Percentiles rank a stretch among this genome's conserved stretches.
phyloP scores from a whole-genome alignment of 352 stramenopile genomes.

The Ophiocytium majus region DNA sequence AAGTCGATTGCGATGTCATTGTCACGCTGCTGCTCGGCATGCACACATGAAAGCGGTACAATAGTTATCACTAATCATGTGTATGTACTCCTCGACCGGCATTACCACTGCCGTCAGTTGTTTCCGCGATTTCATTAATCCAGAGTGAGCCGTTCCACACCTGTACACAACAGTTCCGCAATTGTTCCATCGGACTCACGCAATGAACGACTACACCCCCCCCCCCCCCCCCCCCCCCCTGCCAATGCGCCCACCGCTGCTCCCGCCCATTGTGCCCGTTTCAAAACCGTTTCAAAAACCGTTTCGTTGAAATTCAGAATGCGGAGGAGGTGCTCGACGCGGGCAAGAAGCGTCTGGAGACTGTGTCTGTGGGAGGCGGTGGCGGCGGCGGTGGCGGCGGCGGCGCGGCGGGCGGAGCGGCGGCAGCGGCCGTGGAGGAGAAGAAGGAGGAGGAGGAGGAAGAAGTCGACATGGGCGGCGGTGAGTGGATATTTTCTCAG shows the following conservation, averaged over 20 bases:
- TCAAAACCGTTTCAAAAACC: neutral
- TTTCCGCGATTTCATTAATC: neutral
- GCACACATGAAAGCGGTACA: neutral
- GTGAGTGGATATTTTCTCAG: conserved; percentile 60
- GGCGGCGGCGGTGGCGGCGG: conserved; percentile 27
- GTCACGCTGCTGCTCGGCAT: neutral
- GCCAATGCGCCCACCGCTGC: neutral
- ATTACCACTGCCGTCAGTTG: neutral
- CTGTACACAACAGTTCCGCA: neutral
- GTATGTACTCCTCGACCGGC: neutral
- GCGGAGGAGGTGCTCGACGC: conserved; percentile 26
- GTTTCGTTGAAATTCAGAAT: neutral
- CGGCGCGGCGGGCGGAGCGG: neutral
- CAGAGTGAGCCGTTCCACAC: neutral
- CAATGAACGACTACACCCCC: neutral
- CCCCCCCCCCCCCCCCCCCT: neutral
- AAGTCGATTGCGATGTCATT: no score
- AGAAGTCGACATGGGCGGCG: conserved; percentile 57
- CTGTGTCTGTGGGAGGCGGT: conserved; percentile 32
- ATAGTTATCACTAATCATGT: neutral
- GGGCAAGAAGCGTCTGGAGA: conserved; percentile 50
- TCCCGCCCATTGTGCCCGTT: neutral
- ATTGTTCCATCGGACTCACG: neutral
- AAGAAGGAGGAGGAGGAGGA: conserved; percentile 36
- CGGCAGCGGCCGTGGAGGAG: conserved; percentile 17